These are phyloP conservation scores for Ganoderma multipileum DNA, from an alignment of 1,284 basidiomycete genomes.

Conservation along the genomic window DNA sequence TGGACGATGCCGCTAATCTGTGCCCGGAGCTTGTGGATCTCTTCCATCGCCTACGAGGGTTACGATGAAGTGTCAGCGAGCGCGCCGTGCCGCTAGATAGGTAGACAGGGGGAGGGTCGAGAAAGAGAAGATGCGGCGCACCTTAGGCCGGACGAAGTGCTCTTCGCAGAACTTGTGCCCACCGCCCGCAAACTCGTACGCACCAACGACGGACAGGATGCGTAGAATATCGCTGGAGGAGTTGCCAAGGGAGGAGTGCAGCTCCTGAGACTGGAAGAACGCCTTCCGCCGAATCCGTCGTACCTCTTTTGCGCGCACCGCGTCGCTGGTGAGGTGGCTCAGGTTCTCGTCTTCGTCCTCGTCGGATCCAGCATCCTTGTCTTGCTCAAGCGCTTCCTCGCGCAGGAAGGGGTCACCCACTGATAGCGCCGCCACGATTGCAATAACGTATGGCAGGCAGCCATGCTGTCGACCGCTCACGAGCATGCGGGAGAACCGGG, in stretches of 20 bases:
- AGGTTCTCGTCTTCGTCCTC: constrained; percentile 53
- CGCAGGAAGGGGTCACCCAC: constrained; percentile 97
- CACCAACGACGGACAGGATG: constrained; percentile 90
- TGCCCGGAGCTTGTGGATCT: constrained; percentile 95
- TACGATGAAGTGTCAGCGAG: not conserved
- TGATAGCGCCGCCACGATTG: constrained; percentile 91
- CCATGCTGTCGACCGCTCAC: constrained; percentile 92
- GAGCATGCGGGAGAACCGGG: constrained; percentile 94
- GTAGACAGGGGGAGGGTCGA: too few species aligned
- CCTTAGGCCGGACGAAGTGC: constrained; percentile 94
- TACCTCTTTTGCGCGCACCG: constrained; percentile 71
- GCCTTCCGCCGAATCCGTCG: constrained; percentile 69
- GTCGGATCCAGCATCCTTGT: constrained; percentile 48
- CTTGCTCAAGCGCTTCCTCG: constrained; percentile 70
- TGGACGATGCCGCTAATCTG: constrained; percentile 89
- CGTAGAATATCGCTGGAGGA: constrained; percentile 92
- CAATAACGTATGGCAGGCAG: constrained; percentile 91
- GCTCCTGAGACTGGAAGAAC: constrained; percentile 85
- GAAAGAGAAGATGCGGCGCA: constrained; percentile 41
- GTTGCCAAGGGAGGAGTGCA: constrained; percentile 83
- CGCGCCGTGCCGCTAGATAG: not conserved
- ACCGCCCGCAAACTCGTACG: constrained; percentile 92
- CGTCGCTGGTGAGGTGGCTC: constrained; percentile 63
- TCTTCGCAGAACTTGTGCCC: constrained; percentile 83
- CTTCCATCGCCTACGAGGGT: constrained; percentile 88